These are phyloP conservation scores for Knoxdaviesia proteae DNA, from an alignment of 2,329 filamentous ascomycete genomes.

Conservation along the genomic window DNA sequence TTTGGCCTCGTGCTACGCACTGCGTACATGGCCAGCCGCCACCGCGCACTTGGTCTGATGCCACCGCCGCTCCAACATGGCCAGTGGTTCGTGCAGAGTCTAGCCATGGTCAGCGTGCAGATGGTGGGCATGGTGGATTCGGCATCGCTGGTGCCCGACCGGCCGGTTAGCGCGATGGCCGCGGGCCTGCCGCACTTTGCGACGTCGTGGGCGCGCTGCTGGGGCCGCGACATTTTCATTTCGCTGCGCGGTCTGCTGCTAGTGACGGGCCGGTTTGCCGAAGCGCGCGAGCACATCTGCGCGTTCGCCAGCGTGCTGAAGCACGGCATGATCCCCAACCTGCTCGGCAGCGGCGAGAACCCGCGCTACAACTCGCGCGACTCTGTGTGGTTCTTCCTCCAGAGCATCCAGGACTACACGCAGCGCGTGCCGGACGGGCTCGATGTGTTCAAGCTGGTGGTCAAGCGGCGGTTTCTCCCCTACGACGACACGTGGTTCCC, in stretches of 20 bases:
- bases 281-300: conserved; percentile 83
- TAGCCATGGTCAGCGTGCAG: conserved; percentile 83
- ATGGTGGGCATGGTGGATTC: conserved; percentile 78
- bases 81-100: conserved; percentile 71
- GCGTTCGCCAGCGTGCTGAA: conserved; percentile 93
- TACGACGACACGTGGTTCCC: conserved; percentile 94
- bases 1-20: conserved; percentile 79
- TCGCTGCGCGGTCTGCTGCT: conserved; percentile 81
- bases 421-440: conserved; percentile 61
- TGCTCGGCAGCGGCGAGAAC: conserved; percentile 64
- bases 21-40: conserved; percentile 66
- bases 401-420: conserved; percentile 85
- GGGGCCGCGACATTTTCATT: conserved; percentile 95
- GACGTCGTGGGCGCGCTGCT: conserved; percentile 84
- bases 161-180: conserved; percentile 67
- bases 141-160: conserved; percentile 73
- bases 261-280: conserved; percentile 68
- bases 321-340: conserved; percentile 94
- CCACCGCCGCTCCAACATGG: conserved; percentile 55
- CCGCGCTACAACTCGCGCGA: conserved; percentile 92
- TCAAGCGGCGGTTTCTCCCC: conserved; percentile 71
- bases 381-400: conserved; percentile 94
- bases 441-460: conserved; percentile 51
- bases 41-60: conserved; percentile 61
- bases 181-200: conserved; percentile 90